Evolutionary conservation across 2,329 filamentous ascomycete species (phyloP), one percentile per base, ranked within the genome.

Genomic region (Beauveria medogensis): DNA sequence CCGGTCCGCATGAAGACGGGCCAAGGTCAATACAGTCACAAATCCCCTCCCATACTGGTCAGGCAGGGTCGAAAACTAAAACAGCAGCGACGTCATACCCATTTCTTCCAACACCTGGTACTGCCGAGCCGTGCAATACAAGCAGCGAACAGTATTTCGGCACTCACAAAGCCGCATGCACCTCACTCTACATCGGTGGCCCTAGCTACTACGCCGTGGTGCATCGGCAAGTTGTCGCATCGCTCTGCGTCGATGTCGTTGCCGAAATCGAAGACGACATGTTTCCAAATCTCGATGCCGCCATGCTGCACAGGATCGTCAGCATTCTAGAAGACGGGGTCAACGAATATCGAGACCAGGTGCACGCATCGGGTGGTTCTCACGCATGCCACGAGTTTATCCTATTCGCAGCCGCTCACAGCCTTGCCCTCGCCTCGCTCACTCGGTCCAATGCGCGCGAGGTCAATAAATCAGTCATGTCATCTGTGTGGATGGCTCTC

Each of bases 281-380:
- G 9, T 64, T 64, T 44, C 62, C 63, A 1, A 40, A 59, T 59
- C 52, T 64, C 59, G 30, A 63, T 52, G 3, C 62, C 26, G 47
- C 43, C 16, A 57, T 62, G 41, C 37, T 37, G 34, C 43, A 20
- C 57, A 51, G 0, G 46, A 44, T 7, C 48, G 24, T 50, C 6
- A 26, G 26, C 9, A 22, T 37, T 6, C 4, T 51, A 12, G 48
- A 20, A n/a, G 48, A 51, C 28, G 48, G 9, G n/a, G 48, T 22
- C 18, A 10, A 34, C 9, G 28, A 34, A n/a, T 51, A 34, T 16
- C 48, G 28, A 8, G 26, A 22, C 4, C 48, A 51, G 7, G 48
- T 51, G 18, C 18, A 9, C 18, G 10, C 28, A 3, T 51, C 48
- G 7, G 48, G 28, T 3, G 48, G 48, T 10, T 18, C 20, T n/a